Conservation (phyloP, 1,284 basidiomycete species). For the Leccinum subatratum region DNA sequence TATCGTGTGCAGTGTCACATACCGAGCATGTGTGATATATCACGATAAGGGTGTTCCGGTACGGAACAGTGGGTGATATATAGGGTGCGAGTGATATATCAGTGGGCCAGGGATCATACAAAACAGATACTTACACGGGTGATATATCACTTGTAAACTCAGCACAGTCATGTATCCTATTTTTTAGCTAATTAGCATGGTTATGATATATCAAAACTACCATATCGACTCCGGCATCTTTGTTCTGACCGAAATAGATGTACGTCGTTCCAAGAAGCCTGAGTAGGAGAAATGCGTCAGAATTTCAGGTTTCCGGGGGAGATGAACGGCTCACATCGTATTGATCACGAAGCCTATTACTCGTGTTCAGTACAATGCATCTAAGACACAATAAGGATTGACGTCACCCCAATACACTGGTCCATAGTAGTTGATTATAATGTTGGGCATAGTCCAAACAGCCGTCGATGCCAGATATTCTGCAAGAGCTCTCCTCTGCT, state of each 20-base stretch:
- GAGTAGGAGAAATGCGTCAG: background rate
- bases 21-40: no score
- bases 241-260: conserved; percentile 9
- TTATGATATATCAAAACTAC: no score
- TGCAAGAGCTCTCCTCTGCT: background rate
- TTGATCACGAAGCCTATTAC: conserved; percentile 10
- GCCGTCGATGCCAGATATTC: background rate
- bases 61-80: no score
- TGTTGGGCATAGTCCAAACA: background rate
- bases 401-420: conserved; percentile 12
- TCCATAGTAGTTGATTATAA: background rate
- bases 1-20: no score
- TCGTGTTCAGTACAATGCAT: background rate
- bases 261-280: conserved; percentile 15
- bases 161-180: no score
- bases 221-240: background rate
- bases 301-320: background rate
- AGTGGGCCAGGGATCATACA: no score
- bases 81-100: no score
- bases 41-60: no score
- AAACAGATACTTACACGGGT: no score
- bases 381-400: background rate
- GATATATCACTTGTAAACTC: no score
- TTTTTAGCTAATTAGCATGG: no score
- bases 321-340: conserved; percentile 2